Evolutionary conservation across 192 early-diverging fungal genomes (phyloP).

Genomic region (Gaertneriomyces sp.): DNA sequence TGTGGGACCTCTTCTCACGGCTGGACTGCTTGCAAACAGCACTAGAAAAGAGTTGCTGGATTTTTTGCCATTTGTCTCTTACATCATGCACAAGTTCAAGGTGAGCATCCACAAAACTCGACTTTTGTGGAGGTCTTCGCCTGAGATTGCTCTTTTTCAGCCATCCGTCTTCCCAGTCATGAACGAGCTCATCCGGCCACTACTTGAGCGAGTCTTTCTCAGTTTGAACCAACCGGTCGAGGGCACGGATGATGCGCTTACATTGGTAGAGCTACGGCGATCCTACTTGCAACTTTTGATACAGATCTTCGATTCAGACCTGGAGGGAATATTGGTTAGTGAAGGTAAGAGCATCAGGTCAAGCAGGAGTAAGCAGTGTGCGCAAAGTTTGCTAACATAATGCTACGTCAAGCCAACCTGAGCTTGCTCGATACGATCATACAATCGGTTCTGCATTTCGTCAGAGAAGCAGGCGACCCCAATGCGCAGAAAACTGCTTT

Average conservation of each 20-base stretch:
- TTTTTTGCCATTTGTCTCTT: constrained; percentile 78
- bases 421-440: constrained; percentile 58
- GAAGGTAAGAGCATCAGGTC: constrained; percentile 50
- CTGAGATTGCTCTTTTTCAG: constrained; percentile 28
- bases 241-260: constrained; percentile 83
- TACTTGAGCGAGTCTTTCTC: constrained; percentile 77
- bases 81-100: constrained; percentile 90
- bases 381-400: background rate
- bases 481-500: constrained; percentile 64
- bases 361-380: background rate
- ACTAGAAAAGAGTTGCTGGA: constrained; percentile 76
- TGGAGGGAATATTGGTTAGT: constrained; percentile 72
- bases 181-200: constrained; percentile 72
- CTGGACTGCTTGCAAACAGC: constrained; percentile 71
- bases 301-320: constrained; percentile 72
- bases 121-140: background rate
- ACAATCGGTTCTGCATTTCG: constrained; percentile 64
- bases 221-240: constrained; percentile 78
- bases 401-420: constrained; percentile 50
- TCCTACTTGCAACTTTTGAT: constrained; percentile 78
- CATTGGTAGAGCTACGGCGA: constrained; percentile 73
- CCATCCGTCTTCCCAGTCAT: constrained; percentile 62
- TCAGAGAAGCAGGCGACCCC: constrained; percentile 59
- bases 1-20: constrained; percentile 68
- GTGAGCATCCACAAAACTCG: constrained; percentile 29